Conservation (phyloP, 1,284 basidiomycete species). For the Exobasidium cylindrosporum region DNA sequence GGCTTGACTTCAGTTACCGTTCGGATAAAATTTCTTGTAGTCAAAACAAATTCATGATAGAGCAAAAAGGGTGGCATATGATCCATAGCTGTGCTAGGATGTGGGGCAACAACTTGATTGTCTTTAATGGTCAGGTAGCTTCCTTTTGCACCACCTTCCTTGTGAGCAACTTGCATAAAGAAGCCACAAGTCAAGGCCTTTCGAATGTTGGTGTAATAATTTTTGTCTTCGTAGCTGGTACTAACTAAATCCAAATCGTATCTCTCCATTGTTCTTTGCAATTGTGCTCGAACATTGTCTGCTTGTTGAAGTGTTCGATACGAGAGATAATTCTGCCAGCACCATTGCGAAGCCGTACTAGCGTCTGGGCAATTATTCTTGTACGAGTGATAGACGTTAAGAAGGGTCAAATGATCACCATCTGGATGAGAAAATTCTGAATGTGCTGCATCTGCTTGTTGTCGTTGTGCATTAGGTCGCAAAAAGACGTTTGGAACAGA, state of each 20-base stretch:
- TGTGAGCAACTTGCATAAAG: conserved; percentile 98
- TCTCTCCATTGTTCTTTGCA: conserved; percentile 88
- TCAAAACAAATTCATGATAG: conserved; percentile 94
- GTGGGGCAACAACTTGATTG: conserved; percentile 87
- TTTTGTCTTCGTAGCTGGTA: conserved; percentile 64
- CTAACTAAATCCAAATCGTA: conserved; percentile 70
- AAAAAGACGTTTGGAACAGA: conserved; percentile 92
- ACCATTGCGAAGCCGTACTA: conserved; percentile 64
- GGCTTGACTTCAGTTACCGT: conserved; percentile 83
- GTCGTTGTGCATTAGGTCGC: conserved; percentile 70
- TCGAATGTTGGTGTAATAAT: conserved; percentile 75
- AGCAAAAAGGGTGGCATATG: conserved; percentile 94
- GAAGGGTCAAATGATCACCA: conserved; percentile 88
- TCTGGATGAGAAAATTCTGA: conserved; percentile 84
- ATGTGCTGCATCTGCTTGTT: conserved; percentile 89
- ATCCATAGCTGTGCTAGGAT: conserved; percentile 88
- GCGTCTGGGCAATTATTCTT: conserved; percentile 61
- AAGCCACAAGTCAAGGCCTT: conserved; percentile 86
- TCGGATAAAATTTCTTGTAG: conserved; percentile 80
- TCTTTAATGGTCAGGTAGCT: conserved; percentile 78
- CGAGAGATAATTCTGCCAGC: conserved; percentile 89
- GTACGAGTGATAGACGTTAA: conserved; percentile 96
- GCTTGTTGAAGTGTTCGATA: conserved; percentile 81
- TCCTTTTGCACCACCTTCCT: conserved; percentile 64
- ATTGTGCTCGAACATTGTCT: conserved; percentile 89